These are phyloP conservation scores for Diplodia sapinea DNA, from an alignment of 2,329 filamentous ascomycete species.

Conservation along the genomic window DNA sequence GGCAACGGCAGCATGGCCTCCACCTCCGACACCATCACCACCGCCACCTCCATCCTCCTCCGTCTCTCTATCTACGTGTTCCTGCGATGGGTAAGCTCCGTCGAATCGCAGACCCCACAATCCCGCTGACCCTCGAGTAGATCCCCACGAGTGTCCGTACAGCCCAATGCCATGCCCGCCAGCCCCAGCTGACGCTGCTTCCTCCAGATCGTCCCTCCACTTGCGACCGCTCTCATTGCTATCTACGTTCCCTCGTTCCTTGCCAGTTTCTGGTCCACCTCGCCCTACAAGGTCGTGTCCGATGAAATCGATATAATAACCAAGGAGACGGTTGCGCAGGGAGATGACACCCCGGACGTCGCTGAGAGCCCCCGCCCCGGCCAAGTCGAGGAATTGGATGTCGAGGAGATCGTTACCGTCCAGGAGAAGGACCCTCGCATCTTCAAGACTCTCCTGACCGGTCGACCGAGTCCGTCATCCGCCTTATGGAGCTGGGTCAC, in stretches of 20 bases:
- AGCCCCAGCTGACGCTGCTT: conserved; percentile 32
- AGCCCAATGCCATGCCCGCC: conserved; percentile 27
- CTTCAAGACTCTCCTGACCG: conserved; percentile 72
- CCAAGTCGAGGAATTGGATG: conserved; percentile 56
- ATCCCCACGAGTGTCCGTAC: conserved; percentile 33
- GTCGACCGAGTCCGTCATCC: conserved; percentile 75
- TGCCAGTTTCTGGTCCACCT: conserved; percentile 61
- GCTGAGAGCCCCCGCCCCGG: conserved; percentile 50
- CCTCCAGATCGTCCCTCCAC: conserved; percentile 48
- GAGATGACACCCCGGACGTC: conserved; percentile 39
- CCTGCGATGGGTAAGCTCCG: conserved; percentile 63
- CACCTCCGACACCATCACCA: conserved; percentile 44
- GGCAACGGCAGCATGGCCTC: conserved; percentile 42
- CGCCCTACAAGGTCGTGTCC: conserved; percentile 62
- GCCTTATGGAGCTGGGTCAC: conserved; percentile 69
- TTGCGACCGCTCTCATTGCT: conserved; percentile 67
- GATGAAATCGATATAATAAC: conserved; percentile 63
- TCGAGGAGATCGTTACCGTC: conserved; percentile 68
- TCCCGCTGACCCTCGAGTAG: conserved; percentile 26
- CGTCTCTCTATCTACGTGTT: conserved; percentile 63
- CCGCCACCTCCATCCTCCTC: conserved; percentile 57
- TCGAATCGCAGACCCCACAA: conserved; percentile 15
- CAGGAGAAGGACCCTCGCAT: conserved; percentile 63
- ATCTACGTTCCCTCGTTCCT: conserved; percentile 71
- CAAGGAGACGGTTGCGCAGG: conserved; percentile 47